Base-by-base conservation (phyloP, 164 flowering plant species). In the Buxus sempervirens region DNA sequence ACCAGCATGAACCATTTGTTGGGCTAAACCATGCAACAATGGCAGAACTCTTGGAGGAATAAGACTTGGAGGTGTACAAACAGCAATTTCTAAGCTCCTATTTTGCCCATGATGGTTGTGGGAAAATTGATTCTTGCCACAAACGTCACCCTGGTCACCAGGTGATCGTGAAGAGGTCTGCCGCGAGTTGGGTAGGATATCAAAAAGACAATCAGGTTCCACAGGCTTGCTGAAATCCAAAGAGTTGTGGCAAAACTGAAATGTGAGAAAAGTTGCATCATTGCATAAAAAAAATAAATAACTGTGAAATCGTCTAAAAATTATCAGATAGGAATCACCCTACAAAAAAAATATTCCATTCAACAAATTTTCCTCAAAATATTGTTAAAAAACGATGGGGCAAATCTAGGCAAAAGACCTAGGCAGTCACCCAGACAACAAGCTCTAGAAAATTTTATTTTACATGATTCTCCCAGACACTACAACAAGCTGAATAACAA, bases 171-270 rank as follows among this genome's bases (percentile, higher is more conserved):
- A 68, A 62, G 95, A 83, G 60, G 94, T 93, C n/a, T 90, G 83
- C 72, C 84, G 66, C 38, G 89, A 82, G 76, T 81, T 82, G 59
- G 99, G 98, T 27, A 96, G 90, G 79, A 97, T 80, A 48, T 93
- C 99, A 78, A 89, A 86, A 70, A 96, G 93, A 36, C 95, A 85
- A 70, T 93, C 98, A 65, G 98, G 95, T 75, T 95, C 99, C 63
- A 90, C 83, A 42, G 97, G 96, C 80, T 95, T 95, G 87, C 99
- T 95, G 98, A 59, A 59, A 75, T 67, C 9, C 59, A 73, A 12
- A 64, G 58, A 69, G 41, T 45, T 18, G 60, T 24, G 54, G 27
- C 51, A 10, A 5, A 45, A 10, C 12, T 45, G 51, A 10, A 45
- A 15, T 6, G 51, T 1, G 2, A 45, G 14, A 10, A 45, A 6